Conservation (phyloP, 1,284 basidiomycete species). For the Malassezia brasiliensis region DNA sequence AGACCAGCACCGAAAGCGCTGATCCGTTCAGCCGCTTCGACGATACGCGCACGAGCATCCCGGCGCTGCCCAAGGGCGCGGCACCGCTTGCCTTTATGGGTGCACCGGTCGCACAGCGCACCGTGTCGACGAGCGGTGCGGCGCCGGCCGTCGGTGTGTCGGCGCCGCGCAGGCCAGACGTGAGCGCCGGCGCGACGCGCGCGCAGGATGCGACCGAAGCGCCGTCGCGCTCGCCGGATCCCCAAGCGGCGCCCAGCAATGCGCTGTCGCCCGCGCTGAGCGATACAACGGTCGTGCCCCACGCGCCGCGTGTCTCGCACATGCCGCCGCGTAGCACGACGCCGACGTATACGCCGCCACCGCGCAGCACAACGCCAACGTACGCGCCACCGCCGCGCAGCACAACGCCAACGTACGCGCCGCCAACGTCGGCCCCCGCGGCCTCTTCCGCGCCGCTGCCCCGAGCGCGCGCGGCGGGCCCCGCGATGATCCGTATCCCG, state of each 20-base stretch:
- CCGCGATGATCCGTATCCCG: not conserved
- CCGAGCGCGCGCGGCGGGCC: not conserved
- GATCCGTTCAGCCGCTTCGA: not conserved
- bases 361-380: no score
- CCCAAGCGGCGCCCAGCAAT: not conserved
- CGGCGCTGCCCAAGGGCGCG: not conserved
- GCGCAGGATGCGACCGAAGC: no score
- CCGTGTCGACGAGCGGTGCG: no score
- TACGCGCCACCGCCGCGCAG: not conserved
- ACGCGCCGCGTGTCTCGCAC: not conserved
- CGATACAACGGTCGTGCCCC: not conserved
- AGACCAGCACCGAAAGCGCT: not conserved
- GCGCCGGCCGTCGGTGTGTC: no score
- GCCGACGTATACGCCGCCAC: no score
- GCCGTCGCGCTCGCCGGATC: not conserved
- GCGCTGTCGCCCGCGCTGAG: not conserved
- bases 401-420: not conserved
- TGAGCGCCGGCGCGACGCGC: no score
- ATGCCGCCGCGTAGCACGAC: no score
- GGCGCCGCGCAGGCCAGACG: no score
- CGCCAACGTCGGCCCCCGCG: not conserved
- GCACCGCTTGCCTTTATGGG: not conserved
- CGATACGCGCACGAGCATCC: not conserved
- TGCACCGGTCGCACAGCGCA: not conserved
- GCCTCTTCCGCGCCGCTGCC: not conserved